phyloP scores from a whole-genome alignment of 2,329 filamentous ascomycete species.

The Botryotinia convoluta region DNA sequence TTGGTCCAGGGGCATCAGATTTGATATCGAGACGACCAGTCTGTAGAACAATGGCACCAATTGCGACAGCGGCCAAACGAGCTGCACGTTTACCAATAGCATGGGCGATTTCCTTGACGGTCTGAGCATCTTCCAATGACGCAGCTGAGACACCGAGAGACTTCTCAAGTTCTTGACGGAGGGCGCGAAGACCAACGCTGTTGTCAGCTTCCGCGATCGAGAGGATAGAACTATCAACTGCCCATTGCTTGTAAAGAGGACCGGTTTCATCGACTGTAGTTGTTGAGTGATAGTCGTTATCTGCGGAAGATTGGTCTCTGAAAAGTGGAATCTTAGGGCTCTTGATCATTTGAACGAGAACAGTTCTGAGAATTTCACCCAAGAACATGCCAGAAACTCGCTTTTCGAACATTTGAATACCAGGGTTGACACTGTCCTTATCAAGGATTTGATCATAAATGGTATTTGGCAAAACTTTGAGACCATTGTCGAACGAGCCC shows the following conservation, averaged over 20 bases:
- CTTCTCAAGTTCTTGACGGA: slow-evolving; percentile 75
- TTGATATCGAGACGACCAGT: slow-evolving; percentile 64
- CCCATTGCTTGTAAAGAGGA: slow-evolving; percentile 76
- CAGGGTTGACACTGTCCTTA: slow-evolving; percentile 79
- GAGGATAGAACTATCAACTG: slow-evolving; percentile 85
- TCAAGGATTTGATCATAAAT: slow-evolving; percentile 80
- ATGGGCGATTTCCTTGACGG: slow-evolving; percentile 77
- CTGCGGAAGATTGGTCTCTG: slow-evolving; percentile 68
- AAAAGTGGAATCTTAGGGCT: slow-evolving; percentile 69
- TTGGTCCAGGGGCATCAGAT: slow-evolving; percentile 24
- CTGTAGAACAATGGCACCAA: slow-evolving; percentile 79
- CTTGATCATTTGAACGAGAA: slow-evolving; percentile 69
- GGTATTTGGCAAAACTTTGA: slow-evolving; percentile 83
- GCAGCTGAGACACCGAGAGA: slow-evolving; percentile 73
- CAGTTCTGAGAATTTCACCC: slow-evolving; percentile 84
- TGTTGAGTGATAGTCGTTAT: slow-evolving; percentile 67
- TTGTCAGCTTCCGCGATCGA: slow-evolving; percentile 82
- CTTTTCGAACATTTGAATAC: slow-evolving; percentile 99
- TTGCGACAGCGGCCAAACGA: slow-evolving; percentile 80
- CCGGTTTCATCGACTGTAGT: slow-evolving; percentile 65
- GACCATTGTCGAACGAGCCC: slow-evolving; percentile 95
- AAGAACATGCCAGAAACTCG: slow-evolving; percentile 97
- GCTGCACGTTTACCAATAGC: slow-evolving; percentile 88
- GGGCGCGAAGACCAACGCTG: slow-evolving; percentile 66
- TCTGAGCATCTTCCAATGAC: slow-evolving; percentile 79